Percentiles rank a stretch among this genome's conserved stretches.
phyloP scores from a whole-genome alignment of 176 grass and related monocot species.

The Panicum miliaceum region DNA sequence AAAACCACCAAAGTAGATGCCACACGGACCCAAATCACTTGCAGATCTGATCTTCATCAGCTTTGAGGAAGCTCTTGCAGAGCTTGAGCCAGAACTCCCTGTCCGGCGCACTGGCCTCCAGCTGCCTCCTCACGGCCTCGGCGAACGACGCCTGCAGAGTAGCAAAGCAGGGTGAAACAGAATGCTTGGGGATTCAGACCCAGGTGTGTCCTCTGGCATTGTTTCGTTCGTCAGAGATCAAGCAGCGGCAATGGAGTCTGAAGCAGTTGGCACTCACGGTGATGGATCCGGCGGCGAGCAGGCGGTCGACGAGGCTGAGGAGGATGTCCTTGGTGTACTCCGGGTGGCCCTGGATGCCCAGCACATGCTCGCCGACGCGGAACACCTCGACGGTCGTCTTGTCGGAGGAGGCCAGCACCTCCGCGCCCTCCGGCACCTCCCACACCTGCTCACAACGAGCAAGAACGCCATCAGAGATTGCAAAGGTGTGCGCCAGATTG shows the following conservation, averaged over 20 bases:
- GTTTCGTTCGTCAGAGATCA: slow-evolving; percentile 2
- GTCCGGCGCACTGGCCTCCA: slow-evolving; percentile 66
- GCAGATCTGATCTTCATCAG: slow-evolving; percentile 28
- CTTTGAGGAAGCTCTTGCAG: slow-evolving; percentile 87
- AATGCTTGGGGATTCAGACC: not conserved
- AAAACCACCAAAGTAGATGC: not conserved
- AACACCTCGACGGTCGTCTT: slow-evolving; percentile 85
- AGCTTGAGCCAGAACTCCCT: slow-evolving; percentile 73
- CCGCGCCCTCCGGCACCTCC: slow-evolving; percentile 69
- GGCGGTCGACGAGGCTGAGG: slow-evolving; percentile 72
- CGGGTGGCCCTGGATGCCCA: slow-evolving; percentile 93
- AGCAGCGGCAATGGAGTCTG: not conserved
- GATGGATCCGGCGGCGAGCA: slow-evolving; percentile 52
- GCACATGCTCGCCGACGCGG: slow-evolving; percentile 55
- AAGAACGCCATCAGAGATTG: not conserved
- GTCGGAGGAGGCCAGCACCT: slow-evolving; percentile 76
- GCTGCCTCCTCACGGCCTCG: slow-evolving; percentile 55
- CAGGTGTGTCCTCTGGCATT: not conserved
- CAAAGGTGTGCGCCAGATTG: not conserved
- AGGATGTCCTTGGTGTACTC: slow-evolving; percentile 91
- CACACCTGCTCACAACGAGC: slow-evolving; percentile 49
- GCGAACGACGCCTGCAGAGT: slow-evolving; percentile 47
- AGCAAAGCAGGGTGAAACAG: not conserved
- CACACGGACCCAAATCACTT: not conserved
- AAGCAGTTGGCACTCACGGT: slow-evolving; percentile 47